Evolutionary conservation across 495 filamentous ascomycete genomes (phyloP), one percentile per base, ranked within the genome.

Genomic region (Aspergillus steynii): DNA sequence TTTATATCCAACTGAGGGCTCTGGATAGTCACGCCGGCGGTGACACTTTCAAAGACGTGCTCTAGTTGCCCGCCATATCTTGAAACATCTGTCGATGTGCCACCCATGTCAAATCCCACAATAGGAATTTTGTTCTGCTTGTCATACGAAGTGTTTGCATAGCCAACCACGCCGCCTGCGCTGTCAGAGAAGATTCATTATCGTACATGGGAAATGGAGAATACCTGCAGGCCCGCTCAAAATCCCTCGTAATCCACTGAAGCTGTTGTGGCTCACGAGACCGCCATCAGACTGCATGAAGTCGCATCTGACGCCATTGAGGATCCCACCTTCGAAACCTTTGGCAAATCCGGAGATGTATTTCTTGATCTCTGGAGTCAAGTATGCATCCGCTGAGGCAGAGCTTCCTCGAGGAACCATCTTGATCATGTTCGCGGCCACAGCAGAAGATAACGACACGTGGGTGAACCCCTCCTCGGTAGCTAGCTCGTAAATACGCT

Each of bases 81-180:
- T 25, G 92, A 96, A 4, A 97, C 94, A 71, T 99, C 95, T 0
- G 95, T 99, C 47, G 89, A 93, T 5, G 95, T 99, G 28, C 95
- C 95, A 45, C 88, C 87, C 95, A 99, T 99, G 66, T 98, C 95
- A 65, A 99, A 98, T 0, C 95, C 95, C 68, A 98, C 97, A 9
- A 98, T 89, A 0, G 94, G 94, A 1, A 84, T 93, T 67, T 88
- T 91, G 14, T 93, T 94, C 52, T 88, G 80, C 2, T 90, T 81
- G 69, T 97, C 95, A 74, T 92, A 97, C n/a, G 89, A 92, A 1
- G 95, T 99, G 26, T 94, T 85, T 29, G 95, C 94, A 72, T 97
- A 99, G 7, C 95, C 95, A 4, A 98, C 94, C 3, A 93, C 90
- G 28, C 91, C 85, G 55, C 83, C 85, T 32, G 84, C 8, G 2